Evolutionary conservation across 192 early-diverging fungal genomes (phyloP), one percentile per base, ranked within the genome.

Genomic region (Entomortierella beljakovae): DNA sequence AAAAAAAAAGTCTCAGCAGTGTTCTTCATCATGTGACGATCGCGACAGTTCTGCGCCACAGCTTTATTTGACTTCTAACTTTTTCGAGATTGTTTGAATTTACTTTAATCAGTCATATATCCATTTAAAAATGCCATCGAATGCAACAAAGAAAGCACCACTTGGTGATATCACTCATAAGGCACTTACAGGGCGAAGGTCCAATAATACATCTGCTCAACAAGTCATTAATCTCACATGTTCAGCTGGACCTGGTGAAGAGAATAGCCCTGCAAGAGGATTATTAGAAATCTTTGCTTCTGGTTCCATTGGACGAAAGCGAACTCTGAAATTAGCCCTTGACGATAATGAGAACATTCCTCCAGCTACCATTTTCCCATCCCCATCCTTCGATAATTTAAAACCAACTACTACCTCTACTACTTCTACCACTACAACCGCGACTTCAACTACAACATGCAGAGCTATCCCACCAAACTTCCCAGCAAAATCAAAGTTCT

Each of bases 211-310:
- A 16, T 35, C 57, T 11, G 16, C 40, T 2, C 57, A 43, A 37
- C 34, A 37, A 15, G 33, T 25, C 28, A 25, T 22, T 49, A 62
- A 37, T 43, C 59, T 62, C 54, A 53, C 59, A 56, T 61, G 60
- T 37, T 69, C 67, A 2, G 43, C 50, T 4, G 32, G 40, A 33
- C 28, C 48, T 18, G 66, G 75, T 3, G 75, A 79, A 13, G 75
- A 79, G 50, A 79, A 79, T 28, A 77, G 28, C 40, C 75, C 75
- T 46, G 26, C 62, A 0, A 50, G 68, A 15, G 60, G 67, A 7
- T 68, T 79, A 3, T 32, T 79, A 37, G 75, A 79, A 38, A 69
- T 79, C 67, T 79, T 79, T 65, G 66, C 75, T n/a, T 59, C 71
- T 26, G 51, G 58, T 11, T 74, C 71, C 34, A 40, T 63, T 31